Base-by-base conservation (phyloP, 306 rosid species). In the Vigna trinervia region DNA sequence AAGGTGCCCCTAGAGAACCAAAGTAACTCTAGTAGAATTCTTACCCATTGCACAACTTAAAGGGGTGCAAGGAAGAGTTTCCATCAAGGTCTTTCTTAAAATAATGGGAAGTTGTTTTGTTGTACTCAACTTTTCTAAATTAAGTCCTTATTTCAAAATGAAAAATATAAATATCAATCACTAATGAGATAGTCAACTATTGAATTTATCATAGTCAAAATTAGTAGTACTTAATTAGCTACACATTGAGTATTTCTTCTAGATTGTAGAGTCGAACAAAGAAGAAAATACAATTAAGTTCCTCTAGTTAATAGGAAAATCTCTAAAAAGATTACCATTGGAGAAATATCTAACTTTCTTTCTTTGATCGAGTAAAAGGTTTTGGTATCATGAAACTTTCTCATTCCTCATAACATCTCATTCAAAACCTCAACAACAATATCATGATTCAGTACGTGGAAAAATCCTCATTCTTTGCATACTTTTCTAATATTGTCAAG, bases 381-480 rank as follows among this genome's bases (percentile, higher is more conserved):
- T 51, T 79, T 85, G 69, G 81, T 14, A 30, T 67, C 47, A 63
- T 82, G 82, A 77, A 88, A 88, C 46, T 83, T 68, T 1, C 26
- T 59, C 9, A 86, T 77, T 41, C 90, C 92, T 19, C 50, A 19
- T 5, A 69, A 80, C 76, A 80, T 82, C 48, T 77, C 80, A 57
- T 80, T 90, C 80, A 86, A 22, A 77, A 84, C 79, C 32, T 58
- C 43, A n/a, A 45, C 43, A 0, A 77, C 71, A 26, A 88, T 71
- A 53, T 87, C 92, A 56, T 88, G 87, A 64, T 88, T 84, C 26
- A 86, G 70, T 8, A 88, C 78, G 7, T 84, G 87, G 39, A 88
- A 88, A 48, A 88, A 82, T 0, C 90, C 86, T 81, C 78, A 89
- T 9, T 56, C 70, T 48, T 77, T 61, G 14, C 63, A 69, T n/a